Percentiles rank a stretch among this genome's conserved stretches.
These are phyloP conservation scores for Porodaedalea pini DNA, from an alignment of 1,284 basidiomycete genomes.

Conservation along the genomic window DNA sequence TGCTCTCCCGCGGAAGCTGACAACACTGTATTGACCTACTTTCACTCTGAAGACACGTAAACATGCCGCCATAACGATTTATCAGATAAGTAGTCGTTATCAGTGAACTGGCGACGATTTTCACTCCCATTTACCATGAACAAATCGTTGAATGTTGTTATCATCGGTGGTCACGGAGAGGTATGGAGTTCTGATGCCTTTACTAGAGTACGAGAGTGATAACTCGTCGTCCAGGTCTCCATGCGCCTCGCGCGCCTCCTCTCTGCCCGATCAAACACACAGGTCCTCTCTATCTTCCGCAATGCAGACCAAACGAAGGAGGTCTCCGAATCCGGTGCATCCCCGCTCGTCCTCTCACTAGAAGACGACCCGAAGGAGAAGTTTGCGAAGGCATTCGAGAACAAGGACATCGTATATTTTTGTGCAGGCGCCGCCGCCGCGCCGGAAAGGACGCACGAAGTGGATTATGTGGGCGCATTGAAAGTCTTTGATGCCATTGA, in stretches of 20 bases:
- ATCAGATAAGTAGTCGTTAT: neutral
- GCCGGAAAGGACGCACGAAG: slow-evolving; percentile 57
- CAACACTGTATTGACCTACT: no score
- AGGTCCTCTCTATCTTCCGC: slow-evolving; percentile 60
- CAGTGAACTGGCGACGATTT: neutral
- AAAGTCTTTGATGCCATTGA: slow-evolving; percentile 75
- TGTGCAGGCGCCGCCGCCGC: slow-evolving; percentile 69
- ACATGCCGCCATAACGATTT: no score
- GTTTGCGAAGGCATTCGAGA: slow-evolving; percentile 48
- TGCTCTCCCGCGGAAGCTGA: no score
- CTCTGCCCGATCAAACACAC: slow-evolving; percentile 35
- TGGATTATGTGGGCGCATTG: slow-evolving; percentile 70
- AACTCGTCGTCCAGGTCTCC: slow-evolving; percentile 40
- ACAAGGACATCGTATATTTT: slow-evolving; percentile 58
- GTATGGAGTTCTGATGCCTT: slow-evolving; percentile 26
- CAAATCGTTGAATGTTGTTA: slow-evolving; percentile 34
- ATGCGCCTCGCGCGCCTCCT: slow-evolving; percentile 51
- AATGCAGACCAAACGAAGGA: slow-evolving; percentile 44
- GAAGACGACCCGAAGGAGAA: slow-evolving; percentile 50
- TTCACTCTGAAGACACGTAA: no score
- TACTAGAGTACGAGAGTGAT: neutral
- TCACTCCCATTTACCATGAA: neutral
- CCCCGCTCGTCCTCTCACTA: slow-evolving; percentile 56
- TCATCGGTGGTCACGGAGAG: slow-evolving; percentile 53
- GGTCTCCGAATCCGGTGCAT: slow-evolving; percentile 42